phyloP scores from a whole-genome alignment of 495 filamentous ascomycete genomes.

The Hypomontagnella monticulosa region DNA sequence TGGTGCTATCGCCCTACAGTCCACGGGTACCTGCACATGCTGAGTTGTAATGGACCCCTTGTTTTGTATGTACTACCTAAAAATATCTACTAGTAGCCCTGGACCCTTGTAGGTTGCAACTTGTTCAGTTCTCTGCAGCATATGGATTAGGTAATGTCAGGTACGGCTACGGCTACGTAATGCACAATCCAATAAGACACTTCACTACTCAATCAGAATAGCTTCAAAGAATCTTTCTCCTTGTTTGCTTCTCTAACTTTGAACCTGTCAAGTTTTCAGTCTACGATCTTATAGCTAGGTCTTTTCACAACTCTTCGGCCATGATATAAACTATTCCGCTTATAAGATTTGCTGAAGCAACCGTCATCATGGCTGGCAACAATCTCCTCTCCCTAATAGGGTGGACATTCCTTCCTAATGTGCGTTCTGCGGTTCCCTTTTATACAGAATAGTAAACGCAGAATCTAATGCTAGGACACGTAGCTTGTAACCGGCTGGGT shows the following conservation, averaged over 20 bases:
- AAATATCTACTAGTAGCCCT: too few species aligned
- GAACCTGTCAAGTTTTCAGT: background rate
- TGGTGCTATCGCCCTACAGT: too few species aligned
- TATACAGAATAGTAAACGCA: background rate
- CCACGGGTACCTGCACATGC: too few species aligned
- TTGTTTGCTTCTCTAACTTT: constrained; percentile 3
- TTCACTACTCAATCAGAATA: background rate
- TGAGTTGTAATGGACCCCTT: too few species aligned
- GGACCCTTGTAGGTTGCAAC: too few species aligned
- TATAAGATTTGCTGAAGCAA: background rate
- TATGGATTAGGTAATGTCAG: constrained; percentile 3
- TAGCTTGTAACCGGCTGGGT: constrained; percentile 82
- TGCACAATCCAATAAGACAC: background rate
- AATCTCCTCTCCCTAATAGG: constrained; percentile 77
- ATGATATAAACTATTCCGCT: constrained; percentile 36
- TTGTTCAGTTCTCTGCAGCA: constrained; percentile 6
- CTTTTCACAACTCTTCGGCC: constrained; percentile 9
- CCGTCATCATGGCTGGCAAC: constrained; percentile 40
- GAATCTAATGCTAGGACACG: background rate
- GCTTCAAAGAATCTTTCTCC: background rate
- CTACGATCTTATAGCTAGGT: background rate
- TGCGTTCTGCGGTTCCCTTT: constrained; percentile 49
- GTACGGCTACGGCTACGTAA: constrained; percentile 27
- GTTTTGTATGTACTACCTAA: background rate
- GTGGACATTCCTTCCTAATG: constrained; percentile 83